A percentile compares a stretch with the other conserved stretches of the same genome.
Evolutionary conservation across 208 protist species (phyloP).

Genomic region (Spongospora subterranea): DNA sequence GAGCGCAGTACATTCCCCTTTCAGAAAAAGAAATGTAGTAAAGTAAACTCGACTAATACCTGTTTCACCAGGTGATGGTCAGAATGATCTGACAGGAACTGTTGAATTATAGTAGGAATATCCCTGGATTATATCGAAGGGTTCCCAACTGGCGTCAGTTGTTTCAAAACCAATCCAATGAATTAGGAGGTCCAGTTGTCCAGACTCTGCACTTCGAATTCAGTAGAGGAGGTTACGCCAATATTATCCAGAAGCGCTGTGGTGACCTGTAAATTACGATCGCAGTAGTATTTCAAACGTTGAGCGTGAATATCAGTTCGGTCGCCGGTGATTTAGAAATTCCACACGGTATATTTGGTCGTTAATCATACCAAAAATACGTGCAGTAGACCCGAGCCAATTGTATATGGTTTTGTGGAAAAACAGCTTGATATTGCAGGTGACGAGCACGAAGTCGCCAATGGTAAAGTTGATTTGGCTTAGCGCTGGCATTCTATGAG

Average conservation of each 20-base stretch:
- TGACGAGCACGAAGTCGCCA: background rate
- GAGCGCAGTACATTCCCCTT: constrained; percentile 2
- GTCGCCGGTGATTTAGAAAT: background rate
- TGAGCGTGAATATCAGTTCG: too few species aligned
- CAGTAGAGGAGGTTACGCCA: background rate
- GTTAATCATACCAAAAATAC: background rate
- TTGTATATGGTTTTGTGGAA: background rate
- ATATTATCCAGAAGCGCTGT: too few species aligned
- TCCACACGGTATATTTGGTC: background rate
- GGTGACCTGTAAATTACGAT: background rate
- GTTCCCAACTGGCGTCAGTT: background rate
- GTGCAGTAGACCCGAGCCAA: background rate
- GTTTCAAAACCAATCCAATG: background rate
- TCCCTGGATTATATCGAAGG: background rate
- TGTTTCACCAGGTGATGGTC: too few species aligned
- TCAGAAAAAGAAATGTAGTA: background rate
- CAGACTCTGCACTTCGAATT: background rate
- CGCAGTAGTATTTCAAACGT: constrained; percentile 4
- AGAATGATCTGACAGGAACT: background rate
- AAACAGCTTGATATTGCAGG: background rate
- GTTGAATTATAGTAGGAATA: background rate
- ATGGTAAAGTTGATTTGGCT: background rate
- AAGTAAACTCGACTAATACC: too few species aligned
- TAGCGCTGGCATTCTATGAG: background rate
- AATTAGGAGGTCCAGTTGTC: too few species aligned